These are phyloP conservation scores for Anisodus acutangulus DNA, from an alignment of 257 asterid genomes.

Conservation along the genomic window DNA sequence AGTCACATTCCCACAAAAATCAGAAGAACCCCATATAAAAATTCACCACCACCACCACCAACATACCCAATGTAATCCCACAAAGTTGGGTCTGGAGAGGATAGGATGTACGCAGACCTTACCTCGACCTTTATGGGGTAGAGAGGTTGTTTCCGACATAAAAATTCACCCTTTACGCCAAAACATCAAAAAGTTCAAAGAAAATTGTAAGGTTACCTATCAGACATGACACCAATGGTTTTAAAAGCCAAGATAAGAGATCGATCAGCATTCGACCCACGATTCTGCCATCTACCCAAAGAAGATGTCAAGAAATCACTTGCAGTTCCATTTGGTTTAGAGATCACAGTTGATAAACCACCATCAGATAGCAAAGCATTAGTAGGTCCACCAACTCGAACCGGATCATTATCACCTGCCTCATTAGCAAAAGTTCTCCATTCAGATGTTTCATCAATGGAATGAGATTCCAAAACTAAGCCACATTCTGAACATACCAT, in stretches of 20 bases:
- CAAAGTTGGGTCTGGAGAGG: no score
- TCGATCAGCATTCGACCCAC: conserved; percentile 64
- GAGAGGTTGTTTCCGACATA: no score
- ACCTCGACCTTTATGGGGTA: no score
- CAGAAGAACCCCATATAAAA: neutral
- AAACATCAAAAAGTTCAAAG: neutral
- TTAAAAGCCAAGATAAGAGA: conserved; percentile 64
- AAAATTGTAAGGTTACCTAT: conserved; percentile 45
- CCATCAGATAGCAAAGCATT: conserved; percentile 68
- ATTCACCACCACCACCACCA: no score
- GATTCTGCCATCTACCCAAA: conserved; percentile 71
- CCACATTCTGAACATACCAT: conserved; percentile 77
- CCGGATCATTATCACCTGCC: conserved; percentile 67
- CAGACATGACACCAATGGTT: conserved; percentile 68
- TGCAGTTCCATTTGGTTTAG: conserved; percentile 64
- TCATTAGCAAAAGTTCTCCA: conserved; percentile 77
- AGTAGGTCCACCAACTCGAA: conserved; percentile 63
- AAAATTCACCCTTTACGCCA: neutral
- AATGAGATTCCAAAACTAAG: conserved; percentile 66
- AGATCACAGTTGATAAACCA: conserved; percentile 65
- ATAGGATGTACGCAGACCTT: no score
- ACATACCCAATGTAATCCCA: no score
- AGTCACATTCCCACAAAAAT: neutral
- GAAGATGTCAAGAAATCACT: conserved; percentile 57
- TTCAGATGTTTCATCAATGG: conserved; percentile 70